Base-by-base conservation (phyloP, 495 filamentous ascomycete species). In the Bombardia bombarda region DNA sequence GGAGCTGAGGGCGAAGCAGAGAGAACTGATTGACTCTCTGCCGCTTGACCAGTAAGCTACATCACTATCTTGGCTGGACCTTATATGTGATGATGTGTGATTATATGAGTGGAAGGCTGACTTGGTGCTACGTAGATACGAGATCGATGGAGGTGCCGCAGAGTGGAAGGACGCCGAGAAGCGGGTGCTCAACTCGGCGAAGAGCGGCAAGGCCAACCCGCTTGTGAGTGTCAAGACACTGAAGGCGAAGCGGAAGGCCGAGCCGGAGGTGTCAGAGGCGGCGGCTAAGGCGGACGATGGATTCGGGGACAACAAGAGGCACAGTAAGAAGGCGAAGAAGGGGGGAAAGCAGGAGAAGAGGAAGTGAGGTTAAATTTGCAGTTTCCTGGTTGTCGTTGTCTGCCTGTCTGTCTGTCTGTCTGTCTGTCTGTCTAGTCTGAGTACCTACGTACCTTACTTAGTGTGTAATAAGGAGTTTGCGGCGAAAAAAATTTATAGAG, bases 41-140 rank as follows among this genome's bases (percentile, higher is more conserved):
- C 89, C 89, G 24, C 69, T 98, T 32, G 87, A 93, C 49, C 78
- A 83, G 82, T 95, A 78, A 82, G 83, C n/a, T n/a, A n/a, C n/a
- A 65, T 43, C 19, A 18, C 43, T 7, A 45, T 41, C 32, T 45
- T 39, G 38, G 21, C 20, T 14, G n/a, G 36, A 19, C 35, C 44
- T 13, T 22, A n/a, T 38, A 47, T 32, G 32, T 63, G 62, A 65
- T 66, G 63, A 66, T 64, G 61, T 65, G 63, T 57, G 56, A 32
- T 58, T 64, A 56, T 40, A 53, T 60, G 23, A 40, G 17, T 14
- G 21, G 13, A 3, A 14, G 14, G 19, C 18, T 38, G 20, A 38
- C 35, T 8, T 22, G 3, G 16, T 7, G n/a, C 13, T 10, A 31
- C 19, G n/a, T 16, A 89, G 87, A 67, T 92, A 88, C 58, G 84